Evolutionary conservation across 371 early-diverging fungal genomes (phyloP).

Genomic region (Hamiltosporidium tvaerminnensis): DNA sequence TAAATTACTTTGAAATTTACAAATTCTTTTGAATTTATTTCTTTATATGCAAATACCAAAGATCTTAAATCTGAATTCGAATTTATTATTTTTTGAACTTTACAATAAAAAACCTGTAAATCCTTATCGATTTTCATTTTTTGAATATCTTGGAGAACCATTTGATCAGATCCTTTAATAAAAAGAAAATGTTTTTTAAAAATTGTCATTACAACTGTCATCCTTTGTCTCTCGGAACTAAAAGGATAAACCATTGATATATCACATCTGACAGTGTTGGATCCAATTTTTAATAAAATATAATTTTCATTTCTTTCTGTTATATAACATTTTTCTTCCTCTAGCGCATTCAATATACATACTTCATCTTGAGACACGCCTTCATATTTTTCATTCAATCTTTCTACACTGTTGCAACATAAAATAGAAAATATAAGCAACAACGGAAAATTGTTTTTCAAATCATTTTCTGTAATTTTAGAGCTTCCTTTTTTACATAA

Average conservation of each 20-base stretch:
- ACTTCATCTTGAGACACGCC: slow-evolving; percentile 53
- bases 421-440: slow-evolving; percentile 37
- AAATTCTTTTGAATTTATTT: slow-evolving; percentile 61
- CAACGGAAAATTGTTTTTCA: background rate
- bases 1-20: slow-evolving; percentile 55
- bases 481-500: too few relatives aligned
- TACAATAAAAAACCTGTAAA: background rate
- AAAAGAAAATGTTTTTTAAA: slow-evolving; percentile 33
- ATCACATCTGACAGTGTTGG: slow-evolving; percentile 7
- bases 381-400: slow-evolving; percentile 40
- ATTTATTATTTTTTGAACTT: too few relatives aligned
- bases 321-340: background rate
- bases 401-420: slow-evolving; percentile 46
- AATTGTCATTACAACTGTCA: slow-evolving; percentile 37
- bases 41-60: slow-evolving; percentile 63
- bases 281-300: slow-evolving; percentile 18
- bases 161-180: slow-evolving; percentile 79
- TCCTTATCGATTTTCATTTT: background rate
- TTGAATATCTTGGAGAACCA: slow-evolving; percentile 16
- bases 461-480: too few relatives aligned
- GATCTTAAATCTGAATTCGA: slow-evolving; percentile 58
- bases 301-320: background rate
- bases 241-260: slow-evolving; percentile 38
- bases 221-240: slow-evolving; percentile 46
- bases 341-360: slow-evolving; percentile 37